These are phyloP conservation scores for Rhinocladiella mackenziei DNA, from an alignment of 2,329 filamentous ascomycete species.

Conservation along the genomic window DNA sequence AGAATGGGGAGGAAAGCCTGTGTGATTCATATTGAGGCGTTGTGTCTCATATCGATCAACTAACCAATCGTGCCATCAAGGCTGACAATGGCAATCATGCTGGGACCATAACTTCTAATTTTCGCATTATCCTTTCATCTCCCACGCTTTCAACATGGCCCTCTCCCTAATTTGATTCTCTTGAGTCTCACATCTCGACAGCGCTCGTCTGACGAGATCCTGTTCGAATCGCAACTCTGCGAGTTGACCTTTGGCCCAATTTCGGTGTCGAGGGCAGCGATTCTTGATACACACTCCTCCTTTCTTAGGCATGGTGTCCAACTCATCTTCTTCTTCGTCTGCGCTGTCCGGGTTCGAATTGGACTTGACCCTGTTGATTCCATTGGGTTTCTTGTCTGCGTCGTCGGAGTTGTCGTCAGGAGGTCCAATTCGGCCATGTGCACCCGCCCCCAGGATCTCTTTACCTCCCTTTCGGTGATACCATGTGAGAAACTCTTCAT, in stretches of 20 bases:
- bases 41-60: no score
- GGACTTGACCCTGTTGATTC: conserved; percentile 23
- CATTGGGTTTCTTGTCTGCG: conserved; percentile 31
- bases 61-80: no score
- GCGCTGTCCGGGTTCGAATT: conserved; percentile 32
- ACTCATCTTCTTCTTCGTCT: conserved; percentile 35
- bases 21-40: no score
- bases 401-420: conserved; percentile 39
- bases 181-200: conserved; percentile 17
- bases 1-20: no score
- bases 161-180: conserved; percentile 22
- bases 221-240: conserved; percentile 29
- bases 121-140: conserved; percentile 12
- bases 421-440: conserved; percentile 28
- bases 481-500: conserved; percentile 48
- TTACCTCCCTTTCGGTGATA: conserved; percentile 37
- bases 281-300: conserved; percentile 47
- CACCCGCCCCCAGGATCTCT: conserved; percentile 29
- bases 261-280: conserved; percentile 46
- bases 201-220: conserved; percentile 23
- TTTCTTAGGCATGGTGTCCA: conserved; percentile 31
- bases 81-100: no score
- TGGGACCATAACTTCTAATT: neutral
- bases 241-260: conserved; percentile 46
- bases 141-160: conserved; percentile 25